These are phyloP conservation scores for Oryza australiensis DNA, from an alignment of 176 grass and related monocot genomes.

Conservation along the genomic window DNA sequence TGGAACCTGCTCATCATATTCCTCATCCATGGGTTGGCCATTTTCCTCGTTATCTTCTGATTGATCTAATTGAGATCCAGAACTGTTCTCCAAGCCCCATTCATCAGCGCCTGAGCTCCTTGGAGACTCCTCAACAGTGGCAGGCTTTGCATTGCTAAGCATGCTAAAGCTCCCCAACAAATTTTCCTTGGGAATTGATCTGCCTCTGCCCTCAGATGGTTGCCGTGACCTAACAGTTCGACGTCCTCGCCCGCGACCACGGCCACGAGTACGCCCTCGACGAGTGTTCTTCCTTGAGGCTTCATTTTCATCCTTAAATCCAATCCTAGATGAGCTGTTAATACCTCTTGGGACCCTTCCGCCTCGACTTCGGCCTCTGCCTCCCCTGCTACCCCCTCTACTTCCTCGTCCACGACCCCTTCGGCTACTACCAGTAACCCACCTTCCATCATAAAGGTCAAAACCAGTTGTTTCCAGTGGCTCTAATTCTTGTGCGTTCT, in stretches of 20 bases:
- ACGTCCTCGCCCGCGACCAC: slow-evolving; percentile 69
- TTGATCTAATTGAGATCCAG: slow-evolving; percentile 48
- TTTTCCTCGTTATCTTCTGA: slow-evolving; percentile 66
- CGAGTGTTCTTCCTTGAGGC: slow-evolving; percentile 60
- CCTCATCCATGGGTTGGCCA: slow-evolving; percentile 59
- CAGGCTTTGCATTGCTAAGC: slow-evolving; percentile 58
- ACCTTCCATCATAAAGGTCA: slow-evolving; percentile 55
- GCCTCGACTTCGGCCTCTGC: slow-evolving; percentile 72
- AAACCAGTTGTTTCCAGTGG: slow-evolving; percentile 48
- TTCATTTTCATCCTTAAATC: slow-evolving; percentile 55
- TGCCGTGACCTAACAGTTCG: slow-evolving; percentile 82
- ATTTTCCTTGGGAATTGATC: slow-evolving; percentile 71
- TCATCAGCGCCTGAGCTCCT: slow-evolving; percentile 83
- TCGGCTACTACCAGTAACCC: slow-evolving; percentile 55
- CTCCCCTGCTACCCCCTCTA: slow-evolving; percentile 66
- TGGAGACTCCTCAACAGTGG: slow-evolving; percentile 54
- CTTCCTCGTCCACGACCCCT: slow-evolving; percentile 81
- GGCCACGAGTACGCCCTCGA: slow-evolving; percentile 60
- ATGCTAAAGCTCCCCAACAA: slow-evolving; percentile 88
- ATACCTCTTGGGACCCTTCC: slow-evolving; percentile 73
- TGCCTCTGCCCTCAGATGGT: slow-evolving; percentile 51
- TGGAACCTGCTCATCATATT: slow-evolving; percentile 58
- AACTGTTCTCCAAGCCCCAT: slow-evolving; percentile 63
- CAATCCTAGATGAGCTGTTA: slow-evolving; percentile 50
- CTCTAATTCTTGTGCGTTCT: slow-evolving; percentile 55